These are phyloP conservation scores for Aspergillus texensis DNA, from an alignment of 2,329 filamentous ascomycete genomes.

Conservation along the genomic window DNA sequence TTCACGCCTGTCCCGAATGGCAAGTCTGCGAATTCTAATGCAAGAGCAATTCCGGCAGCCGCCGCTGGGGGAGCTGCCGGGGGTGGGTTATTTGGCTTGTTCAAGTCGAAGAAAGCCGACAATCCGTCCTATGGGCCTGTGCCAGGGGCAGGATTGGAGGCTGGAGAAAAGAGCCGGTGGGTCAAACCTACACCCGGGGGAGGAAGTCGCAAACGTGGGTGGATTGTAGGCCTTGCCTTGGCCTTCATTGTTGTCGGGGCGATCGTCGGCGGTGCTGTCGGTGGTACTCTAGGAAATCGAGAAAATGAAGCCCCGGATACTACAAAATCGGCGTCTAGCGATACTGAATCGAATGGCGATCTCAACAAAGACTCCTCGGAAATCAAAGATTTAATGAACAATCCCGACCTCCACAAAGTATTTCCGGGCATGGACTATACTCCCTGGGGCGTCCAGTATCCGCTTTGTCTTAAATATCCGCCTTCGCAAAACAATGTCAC, in stretches of 20 bases:
- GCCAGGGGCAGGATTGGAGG: slow-evolving; percentile 32
- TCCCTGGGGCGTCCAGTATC: slow-evolving; percentile 86
- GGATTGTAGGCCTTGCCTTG: slow-evolving; percentile 68
- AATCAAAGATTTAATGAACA: slow-evolving; percentile 81
- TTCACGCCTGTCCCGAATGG: slow-evolving; percentile 53
- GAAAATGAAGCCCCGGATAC: slow-evolving; percentile 45
- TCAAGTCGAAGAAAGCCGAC: slow-evolving; percentile 43
- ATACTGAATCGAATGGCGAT: slow-evolving; percentile 67
- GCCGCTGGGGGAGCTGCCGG: slow-evolving; percentile 47
- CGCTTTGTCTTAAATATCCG: slow-evolving; percentile 73
- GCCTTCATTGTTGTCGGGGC: slow-evolving; percentile 68
- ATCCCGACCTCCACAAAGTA: slow-evolving; percentile 81
- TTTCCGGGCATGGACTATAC: slow-evolving; percentile 97
- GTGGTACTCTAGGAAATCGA: slow-evolving; percentile 66
- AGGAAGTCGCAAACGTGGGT: slow-evolving; percentile 68
- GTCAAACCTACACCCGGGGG: slow-evolving; percentile 57
- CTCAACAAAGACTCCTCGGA: slow-evolving; percentile 73
- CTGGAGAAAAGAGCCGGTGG: slow-evolving; percentile 68
- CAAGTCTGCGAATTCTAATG: slow-evolving; percentile 11
- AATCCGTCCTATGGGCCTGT: slow-evolving; percentile 62
- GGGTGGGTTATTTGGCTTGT: slow-evolving; percentile 47
- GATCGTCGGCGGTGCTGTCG: slow-evolving; percentile 73
- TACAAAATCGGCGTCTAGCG: slow-evolving; percentile 60
- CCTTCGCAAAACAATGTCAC: slow-evolving; percentile 95
- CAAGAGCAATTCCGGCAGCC: slow-evolving; percentile 43